Percentiles rank a stretch among this genome's conserved stretches.
phyloP scores from a whole-genome alignment of 2,329 filamentous ascomycete genomes.

The Dryadomyces quercivorus region DNA sequence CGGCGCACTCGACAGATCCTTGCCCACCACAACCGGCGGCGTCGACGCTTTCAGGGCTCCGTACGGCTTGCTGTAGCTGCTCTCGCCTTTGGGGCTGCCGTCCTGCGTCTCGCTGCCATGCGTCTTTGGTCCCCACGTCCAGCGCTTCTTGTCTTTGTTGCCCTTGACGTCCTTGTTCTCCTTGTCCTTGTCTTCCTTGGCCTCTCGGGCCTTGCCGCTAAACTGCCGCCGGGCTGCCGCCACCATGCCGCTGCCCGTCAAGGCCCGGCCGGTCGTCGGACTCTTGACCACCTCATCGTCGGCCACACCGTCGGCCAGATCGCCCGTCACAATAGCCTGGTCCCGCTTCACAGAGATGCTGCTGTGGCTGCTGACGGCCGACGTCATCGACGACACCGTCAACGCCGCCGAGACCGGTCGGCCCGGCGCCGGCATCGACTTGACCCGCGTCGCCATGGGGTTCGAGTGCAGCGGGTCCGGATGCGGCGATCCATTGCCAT shows the following conservation, averaged over 20 bases:
- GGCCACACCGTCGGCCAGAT: background rate
- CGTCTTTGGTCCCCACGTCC: conserved; percentile 8
- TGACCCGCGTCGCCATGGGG: background rate
- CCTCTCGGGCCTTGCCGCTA: background rate
- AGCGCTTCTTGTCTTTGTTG: conserved; percentile 6
- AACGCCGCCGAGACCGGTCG: conserved; percentile 2
- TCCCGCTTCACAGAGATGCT: conserved; percentile 6
- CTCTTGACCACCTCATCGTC: background rate
- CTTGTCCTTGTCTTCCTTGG: background rate
- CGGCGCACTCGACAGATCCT: conserved; percentile 13
- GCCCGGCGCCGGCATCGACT: conserved; percentile 5
- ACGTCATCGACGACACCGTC: conserved; percentile 9
- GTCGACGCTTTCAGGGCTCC: conserved; percentile 42
- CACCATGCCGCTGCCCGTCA: conserved; percentile 10
- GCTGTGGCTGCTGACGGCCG: conserved; percentile 6
- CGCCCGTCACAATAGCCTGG: background rate
- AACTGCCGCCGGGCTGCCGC: too few relatives aligned
- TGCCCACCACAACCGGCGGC: conserved; percentile 40
- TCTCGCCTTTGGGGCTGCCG: conserved; percentile 9
- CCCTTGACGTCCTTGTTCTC: background rate
- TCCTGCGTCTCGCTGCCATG: conserved; percentile 1
- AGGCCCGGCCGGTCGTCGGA: background rate
- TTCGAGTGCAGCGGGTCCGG: background rate
- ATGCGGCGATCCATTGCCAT: background rate
- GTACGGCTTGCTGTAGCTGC: conserved; percentile 43